Evolutionary conservation across 306 rosid genomes (phyloP).

Genomic region (Cucurbita pepo): DNA sequence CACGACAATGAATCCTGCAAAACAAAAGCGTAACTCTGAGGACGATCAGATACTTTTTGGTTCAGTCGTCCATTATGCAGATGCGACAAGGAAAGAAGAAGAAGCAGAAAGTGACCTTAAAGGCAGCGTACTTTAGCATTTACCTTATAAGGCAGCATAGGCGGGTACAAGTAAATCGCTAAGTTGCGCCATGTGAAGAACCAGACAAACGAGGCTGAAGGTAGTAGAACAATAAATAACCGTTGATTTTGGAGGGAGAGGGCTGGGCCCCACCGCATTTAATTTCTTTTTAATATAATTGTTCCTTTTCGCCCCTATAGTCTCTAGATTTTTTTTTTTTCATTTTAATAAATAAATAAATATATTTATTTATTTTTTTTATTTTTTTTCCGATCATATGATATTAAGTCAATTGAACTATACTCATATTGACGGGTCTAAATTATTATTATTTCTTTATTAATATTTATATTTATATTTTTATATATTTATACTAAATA

Average conservation of each 20-base stretch:
- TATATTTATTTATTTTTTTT: too few relatives aligned
- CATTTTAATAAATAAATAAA: too few relatives aligned
- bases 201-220: not conserved
- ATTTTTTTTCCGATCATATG: too few relatives aligned
- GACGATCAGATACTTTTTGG: not conserved
- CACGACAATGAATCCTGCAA: not conserved
- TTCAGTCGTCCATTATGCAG: not conserved
- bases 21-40: not conserved
- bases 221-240: not conserved
- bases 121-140: constrained; percentile 6
- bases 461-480: too few relatives aligned
- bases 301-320: too few relatives aligned
- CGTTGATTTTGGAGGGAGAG: constrained; percentile 7
- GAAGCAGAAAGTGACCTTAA: constrained; percentile 2
- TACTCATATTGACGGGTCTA: too few relatives aligned
- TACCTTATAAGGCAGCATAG: not conserved
- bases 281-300: not conserved
- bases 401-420: too few relatives aligned
- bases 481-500: too few relatives aligned
- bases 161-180: not conserved
- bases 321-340: too few relatives aligned
- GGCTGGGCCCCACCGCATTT: not conserved
- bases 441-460: too few relatives aligned
- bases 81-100: not conserved
- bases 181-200: not conserved